phyloP scores from a whole-genome alignment of 1,284 basidiomycete genomes.

The Ustilago tritici region DNA sequence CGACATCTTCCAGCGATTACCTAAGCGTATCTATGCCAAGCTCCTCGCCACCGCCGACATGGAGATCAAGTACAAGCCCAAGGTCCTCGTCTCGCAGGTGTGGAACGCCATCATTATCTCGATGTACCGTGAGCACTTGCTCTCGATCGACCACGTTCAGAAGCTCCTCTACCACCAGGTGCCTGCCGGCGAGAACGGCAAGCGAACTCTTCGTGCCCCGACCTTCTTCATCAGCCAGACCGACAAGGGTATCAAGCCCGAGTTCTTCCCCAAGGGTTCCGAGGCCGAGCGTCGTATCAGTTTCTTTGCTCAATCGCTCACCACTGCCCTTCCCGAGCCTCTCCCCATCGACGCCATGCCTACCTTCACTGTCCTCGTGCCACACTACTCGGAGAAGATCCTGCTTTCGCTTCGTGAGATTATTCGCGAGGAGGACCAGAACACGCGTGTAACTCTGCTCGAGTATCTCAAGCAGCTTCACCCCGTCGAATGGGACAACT shows the following conservation, averaged over 20 bases:
- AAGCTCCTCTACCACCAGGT: slow-evolving; percentile 70
- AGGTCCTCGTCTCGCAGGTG: slow-evolving; percentile 69
- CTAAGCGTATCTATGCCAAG: slow-evolving; percentile 70
- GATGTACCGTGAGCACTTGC: slow-evolving; percentile 69
- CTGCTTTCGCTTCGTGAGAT: slow-evolving; percentile 69
- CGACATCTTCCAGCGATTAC: slow-evolving; percentile 69
- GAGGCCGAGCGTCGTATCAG: slow-evolving; percentile 70
- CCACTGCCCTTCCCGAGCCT: slow-evolving; percentile 66
- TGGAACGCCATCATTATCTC: slow-evolving; percentile 70
- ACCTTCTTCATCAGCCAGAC: slow-evolving; percentile 70
- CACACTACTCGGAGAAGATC: slow-evolving; percentile 70
- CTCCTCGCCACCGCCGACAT: slow-evolving; percentile 69
- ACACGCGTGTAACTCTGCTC: slow-evolving; percentile 69
- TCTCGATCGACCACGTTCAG: slow-evolving; percentile 70
- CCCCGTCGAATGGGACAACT: slow-evolving; percentile 99
- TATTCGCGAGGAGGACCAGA: slow-evolving; percentile 70
- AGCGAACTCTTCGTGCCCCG: slow-evolving; percentile 69
- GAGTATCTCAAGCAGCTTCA: slow-evolving; percentile 93
- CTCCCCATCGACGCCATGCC: slow-evolving; percentile 69
- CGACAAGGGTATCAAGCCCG: slow-evolving; percentile 68
- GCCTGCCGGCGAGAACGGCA: slow-evolving; percentile 67
- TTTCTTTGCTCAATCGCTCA: slow-evolving; percentile 70
- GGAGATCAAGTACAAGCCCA: slow-evolving; percentile 70
- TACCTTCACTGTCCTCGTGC: slow-evolving; percentile 69
- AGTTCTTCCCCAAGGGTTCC: slow-evolving; percentile 70